Evolutionary conservation across 2,329 filamentous ascomycete genomes (phyloP).

Genomic region (Fusarium sacchari): DNA sequence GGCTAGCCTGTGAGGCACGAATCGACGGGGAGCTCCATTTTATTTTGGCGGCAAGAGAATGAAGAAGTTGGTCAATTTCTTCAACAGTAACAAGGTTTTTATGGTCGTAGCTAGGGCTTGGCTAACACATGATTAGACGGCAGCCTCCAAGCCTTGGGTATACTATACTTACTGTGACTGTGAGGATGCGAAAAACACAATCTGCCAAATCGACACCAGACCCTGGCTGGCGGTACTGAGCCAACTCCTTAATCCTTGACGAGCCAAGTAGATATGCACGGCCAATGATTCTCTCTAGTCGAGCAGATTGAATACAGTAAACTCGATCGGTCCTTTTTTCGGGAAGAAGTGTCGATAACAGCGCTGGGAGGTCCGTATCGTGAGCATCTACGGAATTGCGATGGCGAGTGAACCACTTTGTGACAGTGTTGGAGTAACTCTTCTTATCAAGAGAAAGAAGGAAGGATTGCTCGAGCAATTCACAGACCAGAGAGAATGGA

Average conservation of each 20-base stretch:
- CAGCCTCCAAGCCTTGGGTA: neutral
- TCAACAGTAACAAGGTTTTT: constrained; percentile 69
- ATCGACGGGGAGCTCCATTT: constrained; percentile 76
- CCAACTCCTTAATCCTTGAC: constrained; percentile 69
- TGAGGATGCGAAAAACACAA: constrained; percentile 74
- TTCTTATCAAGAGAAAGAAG: constrained; percentile 49
- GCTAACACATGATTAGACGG: constrained; percentile 48
- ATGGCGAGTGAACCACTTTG: constrained; percentile 76
- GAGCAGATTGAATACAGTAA: constrained; percentile 72
- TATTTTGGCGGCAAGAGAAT: constrained; percentile 73
- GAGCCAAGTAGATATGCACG: constrained; percentile 72
- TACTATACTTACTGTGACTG: constrained; percentile 61
- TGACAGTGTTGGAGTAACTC: constrained; percentile 54
- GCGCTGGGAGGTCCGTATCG: constrained; percentile 66
- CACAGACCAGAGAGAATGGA: constrained; percentile 76
- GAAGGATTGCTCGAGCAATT: constrained; percentile 76
- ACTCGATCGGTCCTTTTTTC: constrained; percentile 81
- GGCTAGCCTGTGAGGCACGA: constrained; percentile 49
- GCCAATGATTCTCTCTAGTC: constrained; percentile 73
- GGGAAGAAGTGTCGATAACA: constrained; percentile 81
- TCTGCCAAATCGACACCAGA: constrained; percentile 73
- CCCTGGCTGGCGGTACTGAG: constrained; percentile 68
- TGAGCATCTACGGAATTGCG: constrained; percentile 65
- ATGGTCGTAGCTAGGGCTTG: constrained; percentile 51
- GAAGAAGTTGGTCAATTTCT: constrained; percentile 74